phyloP scores from a whole-genome alignment of 768 basidiomycete genomes.

The Panellus pusillus region DNA sequence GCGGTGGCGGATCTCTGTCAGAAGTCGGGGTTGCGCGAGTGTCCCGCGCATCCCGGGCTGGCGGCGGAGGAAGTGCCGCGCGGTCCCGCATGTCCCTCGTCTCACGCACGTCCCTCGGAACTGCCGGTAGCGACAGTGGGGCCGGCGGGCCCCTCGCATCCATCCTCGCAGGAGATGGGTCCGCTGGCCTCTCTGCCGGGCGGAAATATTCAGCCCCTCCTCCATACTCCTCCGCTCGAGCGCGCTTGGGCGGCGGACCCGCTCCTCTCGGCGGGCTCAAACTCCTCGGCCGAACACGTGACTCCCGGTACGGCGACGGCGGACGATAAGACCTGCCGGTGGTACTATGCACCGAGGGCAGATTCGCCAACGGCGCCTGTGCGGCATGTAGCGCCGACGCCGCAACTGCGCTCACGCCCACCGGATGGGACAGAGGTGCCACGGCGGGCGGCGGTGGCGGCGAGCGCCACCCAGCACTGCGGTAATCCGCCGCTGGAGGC shows the following conservation, averaged over 20 bases:
- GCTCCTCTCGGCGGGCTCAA: conserved; percentile 14
- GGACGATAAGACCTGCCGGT: neutral
- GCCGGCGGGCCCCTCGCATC: neutral
- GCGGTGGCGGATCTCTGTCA: neutral
- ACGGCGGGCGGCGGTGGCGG: conserved; percentile 9
- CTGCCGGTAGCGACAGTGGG: neutral
- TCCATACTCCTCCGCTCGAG: conserved; percentile 12
- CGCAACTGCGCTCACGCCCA: conserved; percentile 15
- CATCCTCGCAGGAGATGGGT: neutral
- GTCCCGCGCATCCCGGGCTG: conserved; percentile 8
- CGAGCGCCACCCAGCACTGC: conserved; percentile 9
- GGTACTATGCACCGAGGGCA: neutral
- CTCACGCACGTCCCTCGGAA: neutral
- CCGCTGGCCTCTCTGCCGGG: neutral
- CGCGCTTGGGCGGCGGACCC: conserved; percentile 14
- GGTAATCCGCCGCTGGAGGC: neutral
- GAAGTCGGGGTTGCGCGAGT: neutral
- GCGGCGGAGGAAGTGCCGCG: neutral
- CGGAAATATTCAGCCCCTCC: conserved; percentile 10
- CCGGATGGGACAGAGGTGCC: conserved; percentile 15
- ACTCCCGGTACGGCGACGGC: conserved; percentile 4
- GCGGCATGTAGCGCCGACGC: conserved; percentile 10
- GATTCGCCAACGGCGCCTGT: conserved; percentile 14
- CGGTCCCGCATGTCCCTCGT: neutral
- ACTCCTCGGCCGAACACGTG: conserved; percentile 18